A percentile compares a stretch with the other conserved stretches of the same genome.
Evolutionary conservation across 768 basidiomycete genomes (phyloP).

Genomic region (Basidioascus undulatus): DNA sequence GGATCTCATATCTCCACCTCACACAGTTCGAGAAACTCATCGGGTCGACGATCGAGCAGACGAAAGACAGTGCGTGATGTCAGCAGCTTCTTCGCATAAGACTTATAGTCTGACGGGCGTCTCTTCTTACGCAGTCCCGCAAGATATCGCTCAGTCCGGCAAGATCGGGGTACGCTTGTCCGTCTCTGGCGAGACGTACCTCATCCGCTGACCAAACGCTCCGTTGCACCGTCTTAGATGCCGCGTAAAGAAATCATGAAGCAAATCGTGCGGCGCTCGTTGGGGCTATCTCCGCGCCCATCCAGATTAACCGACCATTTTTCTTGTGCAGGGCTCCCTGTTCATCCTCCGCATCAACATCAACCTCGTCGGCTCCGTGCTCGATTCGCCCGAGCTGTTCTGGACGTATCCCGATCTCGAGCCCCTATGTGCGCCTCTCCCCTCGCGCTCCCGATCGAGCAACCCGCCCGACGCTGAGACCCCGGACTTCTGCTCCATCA

Average conservation of each 20-base stretch:
- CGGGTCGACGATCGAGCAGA: slow-evolving; percentile 79
- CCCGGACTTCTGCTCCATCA: too few species aligned
- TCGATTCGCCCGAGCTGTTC: slow-evolving; percentile 89
- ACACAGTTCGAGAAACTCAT: slow-evolving; percentile 71
- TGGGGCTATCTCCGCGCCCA: too few species aligned
- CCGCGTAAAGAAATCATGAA: slow-evolving; percentile 68
- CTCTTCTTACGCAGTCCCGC: too few species aligned
- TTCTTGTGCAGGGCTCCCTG: too few species aligned
- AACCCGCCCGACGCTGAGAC: too few species aligned
- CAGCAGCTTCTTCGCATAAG: too few species aligned
- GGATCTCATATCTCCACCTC: neutral
- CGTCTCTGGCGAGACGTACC: too few species aligned
- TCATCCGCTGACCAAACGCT: slow-evolving; percentile 3
- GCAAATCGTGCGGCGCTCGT: slow-evolving; percentile 83
- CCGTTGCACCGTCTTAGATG: slow-evolving; percentile 13
- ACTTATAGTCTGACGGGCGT: too few species aligned
- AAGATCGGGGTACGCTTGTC: slow-evolving; percentile 44
- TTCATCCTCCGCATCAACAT: slow-evolving; percentile 86
- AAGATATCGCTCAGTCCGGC: slow-evolving; percentile 75
- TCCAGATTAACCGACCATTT: too few species aligned
- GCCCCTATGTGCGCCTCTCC: slow-evolving; percentile 77
- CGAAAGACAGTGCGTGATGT: slow-evolving; percentile 86
- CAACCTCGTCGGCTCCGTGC: slow-evolving; percentile 83
- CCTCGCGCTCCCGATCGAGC: too few species aligned
- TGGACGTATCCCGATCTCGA: slow-evolving; percentile 90